Conservation (phyloP, 495 filamentous ascomycete genomes). For the Astrothelium subdiscretum region DNA sequence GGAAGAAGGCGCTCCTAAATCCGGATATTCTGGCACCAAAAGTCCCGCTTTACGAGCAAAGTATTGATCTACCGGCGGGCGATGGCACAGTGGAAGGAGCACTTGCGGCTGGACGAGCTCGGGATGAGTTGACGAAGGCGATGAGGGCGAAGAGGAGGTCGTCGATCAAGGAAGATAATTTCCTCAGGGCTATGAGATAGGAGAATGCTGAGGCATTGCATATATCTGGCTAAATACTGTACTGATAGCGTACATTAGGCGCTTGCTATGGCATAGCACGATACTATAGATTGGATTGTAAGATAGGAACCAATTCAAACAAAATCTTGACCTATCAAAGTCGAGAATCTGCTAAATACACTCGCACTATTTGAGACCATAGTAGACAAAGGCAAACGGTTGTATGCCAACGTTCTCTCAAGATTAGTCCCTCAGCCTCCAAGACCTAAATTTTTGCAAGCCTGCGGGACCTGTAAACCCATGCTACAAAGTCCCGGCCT, state of each 20-base stretch:
- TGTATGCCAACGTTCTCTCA: no score
- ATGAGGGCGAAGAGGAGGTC: constrained; percentile 63
- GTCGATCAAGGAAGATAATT: constrained; percentile 85
- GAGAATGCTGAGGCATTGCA: neutral
- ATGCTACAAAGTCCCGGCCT: no score
- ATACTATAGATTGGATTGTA: no score
- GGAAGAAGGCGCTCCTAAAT: constrained; percentile 51
- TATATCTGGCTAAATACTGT: neutral
- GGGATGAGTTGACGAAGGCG: constrained; percentile 54
- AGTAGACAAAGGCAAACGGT: no score
- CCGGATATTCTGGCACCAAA: constrained; percentile 54
- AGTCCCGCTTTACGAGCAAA: constrained; percentile 74
- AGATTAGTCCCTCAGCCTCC: no score
- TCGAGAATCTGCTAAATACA: no score
- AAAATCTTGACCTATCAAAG: no score
- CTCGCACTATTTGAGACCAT: no score
- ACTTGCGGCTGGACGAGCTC: constrained; percentile 44
- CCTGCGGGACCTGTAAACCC: no score
- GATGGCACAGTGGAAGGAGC: constrained; percentile 46
- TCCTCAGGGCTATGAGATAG: constrained; percentile 67
- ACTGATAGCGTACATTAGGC: neutral
- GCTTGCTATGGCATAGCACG: neutral
- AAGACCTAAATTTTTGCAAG: no score
- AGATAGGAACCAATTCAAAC: no score
- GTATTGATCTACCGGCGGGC: constrained; percentile 59